A percentile compares a stretch with the other conserved stretches of the same genome.
phyloP scores from a whole-genome alignment of 2,329 filamentous ascomycete genomes.

The Apiospora koreana region DNA sequence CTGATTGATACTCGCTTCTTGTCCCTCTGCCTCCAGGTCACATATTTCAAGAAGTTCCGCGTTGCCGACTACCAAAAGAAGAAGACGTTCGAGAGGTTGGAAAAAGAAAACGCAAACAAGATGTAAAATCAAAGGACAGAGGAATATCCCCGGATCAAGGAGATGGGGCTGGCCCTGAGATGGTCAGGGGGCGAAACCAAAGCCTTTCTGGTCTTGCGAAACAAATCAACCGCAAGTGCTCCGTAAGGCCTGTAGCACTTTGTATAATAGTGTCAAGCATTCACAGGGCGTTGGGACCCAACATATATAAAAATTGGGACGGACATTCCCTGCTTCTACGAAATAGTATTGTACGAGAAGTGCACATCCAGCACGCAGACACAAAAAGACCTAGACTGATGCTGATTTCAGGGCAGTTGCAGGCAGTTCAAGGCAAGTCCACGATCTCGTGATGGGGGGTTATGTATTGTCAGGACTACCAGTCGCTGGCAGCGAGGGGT shows the following conservation, averaged over 20 bases:
- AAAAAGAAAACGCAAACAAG: constrained; percentile 69
- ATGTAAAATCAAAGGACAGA: constrained; percentile 38
- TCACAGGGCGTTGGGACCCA: background rate
- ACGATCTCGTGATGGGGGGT: too few species aligned
- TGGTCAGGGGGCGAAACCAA: background rate
- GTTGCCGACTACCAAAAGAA: constrained; percentile 90
- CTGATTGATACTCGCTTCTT: background rate
- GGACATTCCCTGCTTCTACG: background rate
- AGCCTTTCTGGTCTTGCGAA: background rate
- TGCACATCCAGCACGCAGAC: background rate
- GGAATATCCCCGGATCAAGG: background rate
- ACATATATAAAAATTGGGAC: background rate
- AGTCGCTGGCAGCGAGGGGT: background rate
- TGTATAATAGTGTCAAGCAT: background rate
- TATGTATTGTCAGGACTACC: background rate
- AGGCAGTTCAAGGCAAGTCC: background rate
- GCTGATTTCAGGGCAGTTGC: background rate
- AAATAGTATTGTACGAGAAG: background rate
- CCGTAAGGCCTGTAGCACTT: background rate
- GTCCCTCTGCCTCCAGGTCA: constrained; percentile 59
- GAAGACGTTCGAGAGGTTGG: constrained; percentile 73
- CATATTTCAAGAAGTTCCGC: constrained; percentile 96
- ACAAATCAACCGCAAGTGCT: background rate
- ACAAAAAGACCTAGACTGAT: background rate
- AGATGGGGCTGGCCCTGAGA: background rate